Evolutionary conservation across 441 rosid genomes (phyloP).

Genomic region (Arabidopsis hybrid): DNA sequence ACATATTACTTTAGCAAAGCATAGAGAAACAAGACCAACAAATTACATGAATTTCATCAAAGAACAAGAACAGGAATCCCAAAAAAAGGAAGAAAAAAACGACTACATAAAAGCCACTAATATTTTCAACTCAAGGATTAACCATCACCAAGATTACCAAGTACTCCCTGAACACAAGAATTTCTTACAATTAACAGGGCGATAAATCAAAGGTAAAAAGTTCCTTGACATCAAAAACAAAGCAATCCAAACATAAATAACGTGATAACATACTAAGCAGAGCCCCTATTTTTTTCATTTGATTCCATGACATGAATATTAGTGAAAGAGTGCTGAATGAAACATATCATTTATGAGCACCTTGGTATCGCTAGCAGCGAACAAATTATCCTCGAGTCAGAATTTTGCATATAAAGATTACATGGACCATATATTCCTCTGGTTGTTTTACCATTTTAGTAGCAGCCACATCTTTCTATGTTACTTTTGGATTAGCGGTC

Average conservation of each 20-base stretch:
- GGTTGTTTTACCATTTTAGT: no score
- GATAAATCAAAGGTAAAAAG: background rate
- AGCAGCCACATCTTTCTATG: no score
- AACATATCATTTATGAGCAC: background rate
- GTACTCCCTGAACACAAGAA: background rate
- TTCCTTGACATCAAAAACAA: background rate
- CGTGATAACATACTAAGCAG: background rate
- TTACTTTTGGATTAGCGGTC: background rate
- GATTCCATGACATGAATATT: background rate
- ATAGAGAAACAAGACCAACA: background rate
- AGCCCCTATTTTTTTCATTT: background rate
- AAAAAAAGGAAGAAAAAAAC: no score
- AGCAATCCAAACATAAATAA: background rate
- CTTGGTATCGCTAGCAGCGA: conserved; percentile 16
- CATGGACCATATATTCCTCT: no score
- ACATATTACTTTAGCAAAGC: background rate
- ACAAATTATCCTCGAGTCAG: conserved; percentile 1
- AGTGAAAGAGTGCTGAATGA: background rate
- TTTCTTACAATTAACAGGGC: background rate
- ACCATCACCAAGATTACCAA: background rate
- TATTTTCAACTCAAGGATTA: no score
- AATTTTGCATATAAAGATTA: no score
- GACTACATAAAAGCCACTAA: no score
- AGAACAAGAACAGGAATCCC: background rate
- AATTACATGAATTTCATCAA: background rate